Base-by-base conservation (phyloP, 2,329 filamentous ascomycete genomes). In the Colletotrichum sojae region DNA sequence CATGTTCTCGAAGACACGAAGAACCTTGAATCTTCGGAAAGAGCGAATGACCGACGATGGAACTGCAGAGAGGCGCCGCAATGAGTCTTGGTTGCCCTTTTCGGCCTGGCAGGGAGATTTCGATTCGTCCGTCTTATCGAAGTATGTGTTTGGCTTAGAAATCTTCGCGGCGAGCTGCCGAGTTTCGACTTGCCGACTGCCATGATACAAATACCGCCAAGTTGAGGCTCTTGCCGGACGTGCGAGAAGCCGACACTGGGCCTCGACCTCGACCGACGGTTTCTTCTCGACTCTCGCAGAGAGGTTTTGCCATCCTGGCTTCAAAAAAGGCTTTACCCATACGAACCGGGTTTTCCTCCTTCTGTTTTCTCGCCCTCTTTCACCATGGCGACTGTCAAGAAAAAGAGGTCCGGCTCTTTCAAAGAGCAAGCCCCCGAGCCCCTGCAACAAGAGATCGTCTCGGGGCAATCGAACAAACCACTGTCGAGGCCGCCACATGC, bases 401-500 rank as follows among this genome's bases (percentile, higher is more conserved):
- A 66, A 25, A 54, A 54, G 49, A 18, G 22, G 2, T 16, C n/a
- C 5, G 63, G 40, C 39, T 60, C 55, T 25, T 66, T 27, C 43
- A 27, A 53, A 61, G 27, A 1, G 2, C 45, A 39, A 16, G 36
- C 15, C 13, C 10, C 46, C 5, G 39, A 22, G n/a, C 36, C 46
- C 10, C 54, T 52, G 36, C 48, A 46, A 20, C 51, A 54, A n/a
- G 39, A 63, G 22, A 76, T 76, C 45, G 66, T 76, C 67, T 77
- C 76, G 20, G 76, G 76, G 63, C 76, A 78, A 68, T 75, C 75
- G 59, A 78, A 78, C 65, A 65, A 65, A 12, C 84, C 84, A 18
- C 77, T 91, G 27, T 85, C 85, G 8, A 78, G 81, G 58, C 88
- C 89, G 10, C 87, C 89, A 25, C 89, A 91, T 74, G 81, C 86